Evolutionary conservation across 2,329 filamentous ascomycete genomes (phyloP).

Genomic region (Aspergillus brasiliensis): DNA sequence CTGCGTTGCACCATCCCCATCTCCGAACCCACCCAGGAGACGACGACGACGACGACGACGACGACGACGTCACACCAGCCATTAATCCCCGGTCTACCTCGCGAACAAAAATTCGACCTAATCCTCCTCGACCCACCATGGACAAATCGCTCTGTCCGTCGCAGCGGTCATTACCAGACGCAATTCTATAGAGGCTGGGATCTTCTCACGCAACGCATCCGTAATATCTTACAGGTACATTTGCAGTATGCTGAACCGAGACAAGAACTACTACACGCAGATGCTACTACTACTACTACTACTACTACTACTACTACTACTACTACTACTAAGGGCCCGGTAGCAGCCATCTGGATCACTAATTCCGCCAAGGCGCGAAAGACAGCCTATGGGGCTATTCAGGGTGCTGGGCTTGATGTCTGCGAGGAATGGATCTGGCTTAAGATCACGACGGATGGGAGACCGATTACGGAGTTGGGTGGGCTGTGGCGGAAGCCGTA

Average conservation of each 20-base stretch:
- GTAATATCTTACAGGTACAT: conserved; percentile 49
- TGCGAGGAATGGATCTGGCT: conserved; percentile 67
- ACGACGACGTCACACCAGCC: too few species aligned
- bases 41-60: conserved; percentile 12
- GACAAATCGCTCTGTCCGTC: conserved; percentile 62
- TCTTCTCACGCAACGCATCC: conserved; percentile 36
- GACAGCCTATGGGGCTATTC: conserved; percentile 48
- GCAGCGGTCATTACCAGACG: conserved; percentile 52
- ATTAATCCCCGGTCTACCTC: conserved; percentile 28
- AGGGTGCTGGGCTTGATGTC: conserved; percentile 51
- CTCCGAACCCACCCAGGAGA: conserved; percentile 11
- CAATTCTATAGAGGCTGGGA: conserved; percentile 33
- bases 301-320: background rate
- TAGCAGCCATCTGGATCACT: conserved; percentile 64
- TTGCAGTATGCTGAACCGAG: conserved; percentile 34
- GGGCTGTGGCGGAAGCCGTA: conserved; percentile 63
- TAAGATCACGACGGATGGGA: conserved; percentile 58
- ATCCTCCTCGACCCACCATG: conserved; percentile 66
- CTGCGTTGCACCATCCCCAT: conserved; percentile 43
- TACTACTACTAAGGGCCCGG: conserved; percentile 14
- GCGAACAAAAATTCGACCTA: conserved; percentile 54
- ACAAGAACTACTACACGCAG: too few species aligned
- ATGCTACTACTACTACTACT: background rate
- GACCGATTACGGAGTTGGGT: conserved; percentile 55
- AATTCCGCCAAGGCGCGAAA: conserved; percentile 57